Evolutionary conservation across 176 grass and related monocot genomes (phyloP).

Genomic region (Chrysopogon serrulatus): DNA sequence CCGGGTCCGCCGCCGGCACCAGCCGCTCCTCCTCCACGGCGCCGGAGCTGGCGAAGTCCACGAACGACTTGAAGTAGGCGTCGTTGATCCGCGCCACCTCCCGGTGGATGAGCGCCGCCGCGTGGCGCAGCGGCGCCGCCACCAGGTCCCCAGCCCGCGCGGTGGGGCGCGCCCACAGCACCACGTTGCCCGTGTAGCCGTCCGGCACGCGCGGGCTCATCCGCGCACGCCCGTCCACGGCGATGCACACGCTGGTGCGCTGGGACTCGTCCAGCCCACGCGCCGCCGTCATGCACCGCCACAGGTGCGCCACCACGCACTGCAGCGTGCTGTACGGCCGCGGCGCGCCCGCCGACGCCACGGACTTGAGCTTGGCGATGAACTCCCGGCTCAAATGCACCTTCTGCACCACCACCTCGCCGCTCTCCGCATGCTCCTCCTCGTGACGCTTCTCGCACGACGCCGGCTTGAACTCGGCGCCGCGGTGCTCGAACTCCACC

Average conservation of each 20-base stretch:
- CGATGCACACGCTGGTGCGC: background rate
- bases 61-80: too few species aligned
- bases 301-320: background rate
- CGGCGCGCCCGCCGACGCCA: background rate
- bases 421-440: background rate
- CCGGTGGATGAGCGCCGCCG: background rate
- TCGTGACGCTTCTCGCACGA: background rate
- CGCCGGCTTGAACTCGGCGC: background rate
- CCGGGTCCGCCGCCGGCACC: too few species aligned
- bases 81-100: too few species aligned
- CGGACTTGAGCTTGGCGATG: background rate
- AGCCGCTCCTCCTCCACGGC: too few species aligned
- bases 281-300: background rate
- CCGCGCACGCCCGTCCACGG: background rate
- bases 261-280: background rate
- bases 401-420: background rate
- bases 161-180: background rate
- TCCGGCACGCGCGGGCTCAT: background rate
- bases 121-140: background rate
- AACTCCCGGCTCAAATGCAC: background rate
- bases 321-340: background rate
- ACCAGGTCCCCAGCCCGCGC: background rate
- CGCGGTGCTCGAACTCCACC: conserved; percentile 7
- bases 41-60: too few species aligned
- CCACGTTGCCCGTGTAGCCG: background rate